These are phyloP conservation scores for Postia placenta DNA, from an alignment of 768 basidiomycete species.

Conservation along the genomic window DNA sequence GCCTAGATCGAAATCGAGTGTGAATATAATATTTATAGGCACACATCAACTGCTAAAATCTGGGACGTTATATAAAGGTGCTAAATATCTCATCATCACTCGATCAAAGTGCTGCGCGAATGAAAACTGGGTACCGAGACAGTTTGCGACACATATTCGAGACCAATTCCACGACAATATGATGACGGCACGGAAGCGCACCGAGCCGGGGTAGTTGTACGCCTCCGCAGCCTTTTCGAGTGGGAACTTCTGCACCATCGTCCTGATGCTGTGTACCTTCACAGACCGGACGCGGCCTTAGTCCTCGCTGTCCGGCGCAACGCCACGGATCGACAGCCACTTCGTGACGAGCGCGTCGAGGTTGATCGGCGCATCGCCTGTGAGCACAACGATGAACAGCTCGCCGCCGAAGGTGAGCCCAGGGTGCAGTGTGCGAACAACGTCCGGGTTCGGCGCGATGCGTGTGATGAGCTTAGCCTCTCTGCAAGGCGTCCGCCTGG, in stretches of 20 bases:
- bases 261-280: slow-evolving; percentile 12
- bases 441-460: slow-evolving; percentile 23
- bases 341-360: no score
- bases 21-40: no score
- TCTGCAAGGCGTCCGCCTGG: no score
- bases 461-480: slow-evolving; percentile 31
- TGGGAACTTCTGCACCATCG: slow-evolving; percentile 18
- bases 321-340: no score
- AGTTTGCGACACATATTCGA: no score
- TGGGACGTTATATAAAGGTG: no score
- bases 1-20: no score
- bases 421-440: slow-evolving; percentile 12
- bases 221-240: slow-evolving; percentile 20
- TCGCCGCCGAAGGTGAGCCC: slow-evolving; percentile 18
- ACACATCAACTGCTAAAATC: no score
- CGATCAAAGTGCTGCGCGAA: no score
- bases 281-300: slow-evolving; percentile 14
- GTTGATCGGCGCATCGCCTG: slow-evolving; percentile 12
- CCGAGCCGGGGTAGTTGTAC: slow-evolving; percentile 13
- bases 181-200: slow-evolving; percentile 19
- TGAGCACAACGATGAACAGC: slow-evolving; percentile 17
- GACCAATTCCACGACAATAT: no score
- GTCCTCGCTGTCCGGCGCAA: slow-evolving; percentile 17
- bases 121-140: no score
- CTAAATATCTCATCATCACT: no score